These are phyloP conservation scores for Ceratobasidium theobromae DNA, from an alignment of 1,284 basidiomycete genomes.

Conservation along the genomic window DNA sequence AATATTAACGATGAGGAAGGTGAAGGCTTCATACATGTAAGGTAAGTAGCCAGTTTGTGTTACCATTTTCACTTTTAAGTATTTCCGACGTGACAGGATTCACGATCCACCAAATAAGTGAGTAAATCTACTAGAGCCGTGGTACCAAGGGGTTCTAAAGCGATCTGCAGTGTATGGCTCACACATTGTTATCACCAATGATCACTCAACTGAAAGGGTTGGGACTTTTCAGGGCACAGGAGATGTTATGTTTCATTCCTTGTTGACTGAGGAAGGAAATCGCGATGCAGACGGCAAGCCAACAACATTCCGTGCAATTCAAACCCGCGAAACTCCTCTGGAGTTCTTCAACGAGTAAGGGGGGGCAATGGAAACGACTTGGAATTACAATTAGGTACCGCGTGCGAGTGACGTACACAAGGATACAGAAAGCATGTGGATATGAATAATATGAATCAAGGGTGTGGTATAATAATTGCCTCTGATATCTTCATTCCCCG, in stretches of 20 bases:
- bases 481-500: not conserved
- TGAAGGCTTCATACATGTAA: constrained; percentile 67
- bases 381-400: constrained; percentile 26
- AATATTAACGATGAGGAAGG: constrained; percentile 62
- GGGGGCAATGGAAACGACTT: not conserved
- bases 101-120: constrained; percentile 68
- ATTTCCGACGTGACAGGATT: constrained; percentile 47
- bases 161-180: not conserved
- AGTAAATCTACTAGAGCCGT: not conserved
- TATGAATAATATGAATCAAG: constrained; percentile 16
- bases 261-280: constrained; percentile 66
- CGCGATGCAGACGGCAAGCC: constrained; percentile 55
- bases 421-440: constrained; percentile 11
- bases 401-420: constrained; percentile 6
- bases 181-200: not conserved
- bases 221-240: constrained; percentile 55
- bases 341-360: constrained; percentile 71
- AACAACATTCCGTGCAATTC: constrained; percentile 63
- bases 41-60: constrained; percentile 49
- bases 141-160: not conserved
- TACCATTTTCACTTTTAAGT: constrained; percentile 16
- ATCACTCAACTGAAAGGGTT: too few species aligned
- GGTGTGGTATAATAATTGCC: not conserved
- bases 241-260: constrained; percentile 68
- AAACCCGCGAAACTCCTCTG: constrained; percentile 57